Evolutionary conservation across 371 early-diverging fungal species (phyloP), one percentile per base, ranked within the genome.

Genomic region (Lichtheimia ramosa): DNA sequence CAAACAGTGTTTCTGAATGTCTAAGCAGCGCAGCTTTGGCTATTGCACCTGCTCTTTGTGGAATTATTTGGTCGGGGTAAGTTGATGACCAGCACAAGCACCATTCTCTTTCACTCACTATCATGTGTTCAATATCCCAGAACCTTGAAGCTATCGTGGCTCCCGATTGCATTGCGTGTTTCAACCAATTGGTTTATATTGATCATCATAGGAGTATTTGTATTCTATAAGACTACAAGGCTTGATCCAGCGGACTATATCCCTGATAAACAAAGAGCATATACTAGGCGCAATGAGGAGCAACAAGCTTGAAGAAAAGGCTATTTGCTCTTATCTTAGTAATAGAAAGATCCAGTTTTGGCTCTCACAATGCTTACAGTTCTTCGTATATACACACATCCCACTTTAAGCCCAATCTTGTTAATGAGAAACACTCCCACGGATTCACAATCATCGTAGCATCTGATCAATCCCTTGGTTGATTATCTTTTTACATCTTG

Each of bases 21-120:
- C 66, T 70, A 55, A 68, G 74, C 14, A 71, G 74, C 56, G 69
- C 61, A n/a, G 69, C 64, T 63, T 65, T 74, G 21, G 63, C 76
- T 14, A 25, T 75, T 20, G 76, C 74, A 4, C 79, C 79, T 39
- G 76, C 79, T 6, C 52, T 68, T 15, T 75, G 74, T 28, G 74
- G 79, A 42, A 57, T 52, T 10, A 39, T 79, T 18, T 78, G 74
- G 74, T 71, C 70, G 48, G 50, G 58, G 69, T 71, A 66, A 71
- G 74, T 69, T 21, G 49, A 46, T 41, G 51, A 6, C 4, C 14
- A 4, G 4, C 40, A 16, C 14, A 39, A 34, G 34, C 10, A 8
- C 34, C 34, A 10, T 34, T 10, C 2, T 4, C 34, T 25, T 8
- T 34, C 34, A 34, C 34, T 27, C 27, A 41, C 4, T 8, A 27